Percentiles rank a stretch among this genome's conserved stretches.
phyloP scores from a whole-genome alignment of 768 basidiomycete species.

The Hypsizygus marmoreus region DNA sequence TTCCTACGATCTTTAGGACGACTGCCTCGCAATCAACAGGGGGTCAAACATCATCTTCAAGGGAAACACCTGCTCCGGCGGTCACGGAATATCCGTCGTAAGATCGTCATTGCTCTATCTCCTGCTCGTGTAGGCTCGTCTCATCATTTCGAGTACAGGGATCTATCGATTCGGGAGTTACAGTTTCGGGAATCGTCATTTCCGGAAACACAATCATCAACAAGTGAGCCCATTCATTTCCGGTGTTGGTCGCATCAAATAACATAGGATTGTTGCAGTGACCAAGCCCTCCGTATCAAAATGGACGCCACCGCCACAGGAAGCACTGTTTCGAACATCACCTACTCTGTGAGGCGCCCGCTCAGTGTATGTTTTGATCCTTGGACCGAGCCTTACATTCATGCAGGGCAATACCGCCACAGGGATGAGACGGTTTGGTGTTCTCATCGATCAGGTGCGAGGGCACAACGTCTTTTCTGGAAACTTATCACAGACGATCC shows the following conservation, averaged over 20 bases:
- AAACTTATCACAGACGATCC: neutral
- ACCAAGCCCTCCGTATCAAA: slow-evolving; percentile 65
- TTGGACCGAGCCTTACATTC: neutral
- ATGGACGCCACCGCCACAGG: slow-evolving; percentile 45
- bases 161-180: slow-evolving; percentile 48
- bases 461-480: neutral
- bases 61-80: slow-evolving; percentile 55
- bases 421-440: slow-evolving; percentile 49
- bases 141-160: too few species aligned
- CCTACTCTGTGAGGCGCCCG: slow-evolving; percentile 41
- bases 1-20: slow-evolving; percentile 39
- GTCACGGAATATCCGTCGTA: slow-evolving; percentile 71
- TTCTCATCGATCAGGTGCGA: slow-evolving; percentile 60
- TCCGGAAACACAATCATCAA: slow-evolving; percentile 54
- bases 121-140: slow-evolving; percentile 35
- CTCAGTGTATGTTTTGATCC: neutral
- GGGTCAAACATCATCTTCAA: slow-evolving; percentile 48
- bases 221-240: slow-evolving; percentile 37
- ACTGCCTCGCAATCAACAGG: slow-evolving; percentile 58
- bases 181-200: slow-evolving; percentile 51
- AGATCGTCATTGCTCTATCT: slow-evolving; percentile 29
- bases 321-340: slow-evolving; percentile 50
- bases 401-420: slow-evolving; percentile 54
- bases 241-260: neutral
- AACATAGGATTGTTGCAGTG: slow-evolving; percentile 30